Percentiles rank a stretch among this genome's conserved stretches.
phyloP scores from a whole-genome alignment of 805 yeast genomes.

The Starmerella powellii region DNA sequence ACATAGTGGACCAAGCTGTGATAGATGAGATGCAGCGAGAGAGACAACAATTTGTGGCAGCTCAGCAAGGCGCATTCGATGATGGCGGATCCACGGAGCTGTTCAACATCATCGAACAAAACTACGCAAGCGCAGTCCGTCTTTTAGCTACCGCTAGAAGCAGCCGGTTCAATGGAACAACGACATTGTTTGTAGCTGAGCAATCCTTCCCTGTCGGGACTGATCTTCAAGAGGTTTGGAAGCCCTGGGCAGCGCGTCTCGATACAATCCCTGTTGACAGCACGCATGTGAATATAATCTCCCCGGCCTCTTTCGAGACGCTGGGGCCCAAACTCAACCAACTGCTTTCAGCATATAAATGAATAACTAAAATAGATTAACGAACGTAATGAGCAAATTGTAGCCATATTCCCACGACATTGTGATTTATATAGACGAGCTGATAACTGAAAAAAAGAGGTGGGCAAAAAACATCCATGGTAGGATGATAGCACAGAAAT shows the following conservation, averaged over 20 bases:
- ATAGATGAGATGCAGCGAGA: constrained; percentile 16
- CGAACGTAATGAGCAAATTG: too few relatives aligned
- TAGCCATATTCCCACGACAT: too few relatives aligned
- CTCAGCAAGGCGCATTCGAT: constrained; percentile 1
- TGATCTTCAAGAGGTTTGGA: constrained; percentile 12
- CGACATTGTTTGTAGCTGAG: constrained; percentile 13
- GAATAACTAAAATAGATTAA: neutral
- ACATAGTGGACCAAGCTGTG: constrained; percentile 13
- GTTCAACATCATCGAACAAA: constrained; percentile 12
- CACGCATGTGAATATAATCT: constrained; percentile 15
- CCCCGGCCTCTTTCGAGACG: constrained; percentile 5
- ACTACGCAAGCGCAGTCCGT: constrained; percentile 14
- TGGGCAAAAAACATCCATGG: too few relatives aligned
- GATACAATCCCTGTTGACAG: constrained; percentile 5
- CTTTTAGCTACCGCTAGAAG: constrained; percentile 13
- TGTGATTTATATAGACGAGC: too few relatives aligned
- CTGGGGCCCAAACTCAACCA: constrained; percentile 13
- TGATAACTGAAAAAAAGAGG: too few relatives aligned
- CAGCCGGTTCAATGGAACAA: constrained; percentile 5
- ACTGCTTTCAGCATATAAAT: neutral
- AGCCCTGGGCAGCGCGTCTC: constrained; percentile 1
- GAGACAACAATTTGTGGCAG: constrained; percentile 9
- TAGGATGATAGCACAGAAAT: too few relatives aligned
- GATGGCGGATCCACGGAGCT: constrained; percentile 6
- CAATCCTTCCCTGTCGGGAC: constrained; percentile 10